phyloP scores from a whole-genome alignment of 2,329 filamentous ascomycete genomes.

The Chaetothyriales sp. region DNA sequence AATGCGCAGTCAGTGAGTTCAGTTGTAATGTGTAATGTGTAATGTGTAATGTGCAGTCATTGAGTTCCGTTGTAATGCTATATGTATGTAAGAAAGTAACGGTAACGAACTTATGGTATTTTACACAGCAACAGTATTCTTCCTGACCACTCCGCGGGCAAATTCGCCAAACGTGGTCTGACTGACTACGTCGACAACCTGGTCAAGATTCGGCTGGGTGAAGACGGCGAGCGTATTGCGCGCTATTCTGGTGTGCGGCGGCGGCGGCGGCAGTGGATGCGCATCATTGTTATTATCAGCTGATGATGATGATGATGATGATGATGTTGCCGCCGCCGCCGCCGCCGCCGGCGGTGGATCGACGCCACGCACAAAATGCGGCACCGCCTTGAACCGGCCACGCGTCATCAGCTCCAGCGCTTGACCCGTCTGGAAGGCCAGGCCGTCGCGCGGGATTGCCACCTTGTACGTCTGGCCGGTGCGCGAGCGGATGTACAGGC shows the following conservation, averaged over 20 bases:
- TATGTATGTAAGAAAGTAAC: too few species aligned
- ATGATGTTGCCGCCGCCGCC: conserved; percentile 19
- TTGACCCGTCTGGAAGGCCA: conserved; percentile 93
- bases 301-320: too few species aligned
- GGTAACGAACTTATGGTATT: too few species aligned
- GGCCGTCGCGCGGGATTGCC: conserved; percentile 74
- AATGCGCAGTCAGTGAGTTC: too few species aligned
- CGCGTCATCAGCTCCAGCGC: conserved; percentile 77
- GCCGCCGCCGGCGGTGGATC: conserved; percentile 34
- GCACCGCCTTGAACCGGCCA: conserved; percentile 86
- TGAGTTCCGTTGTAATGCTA: too few species aligned
- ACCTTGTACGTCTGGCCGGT: conserved; percentile 75
- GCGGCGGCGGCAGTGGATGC: too few species aligned
- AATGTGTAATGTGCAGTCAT: too few species aligned
- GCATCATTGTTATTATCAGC: too few species aligned
- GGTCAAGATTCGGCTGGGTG: conserved; percentile 82
- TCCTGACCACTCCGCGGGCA: conserved; percentile 63
- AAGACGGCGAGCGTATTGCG: conserved; percentile 90
- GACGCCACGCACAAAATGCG: conserved; percentile 81
- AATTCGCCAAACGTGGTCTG: conserved; percentile 63
- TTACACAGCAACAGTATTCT: conserved; percentile 40
- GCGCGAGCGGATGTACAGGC: conserved; percentile 86
- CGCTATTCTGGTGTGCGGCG: conserved; percentile 44
- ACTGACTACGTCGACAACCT: conserved; percentile 50
- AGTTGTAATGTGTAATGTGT: too few species aligned